These are phyloP conservation scores for Cercospora sp. DNA, from an alignment of 2,329 filamentous ascomycete genomes.

Conservation along the genomic window DNA sequence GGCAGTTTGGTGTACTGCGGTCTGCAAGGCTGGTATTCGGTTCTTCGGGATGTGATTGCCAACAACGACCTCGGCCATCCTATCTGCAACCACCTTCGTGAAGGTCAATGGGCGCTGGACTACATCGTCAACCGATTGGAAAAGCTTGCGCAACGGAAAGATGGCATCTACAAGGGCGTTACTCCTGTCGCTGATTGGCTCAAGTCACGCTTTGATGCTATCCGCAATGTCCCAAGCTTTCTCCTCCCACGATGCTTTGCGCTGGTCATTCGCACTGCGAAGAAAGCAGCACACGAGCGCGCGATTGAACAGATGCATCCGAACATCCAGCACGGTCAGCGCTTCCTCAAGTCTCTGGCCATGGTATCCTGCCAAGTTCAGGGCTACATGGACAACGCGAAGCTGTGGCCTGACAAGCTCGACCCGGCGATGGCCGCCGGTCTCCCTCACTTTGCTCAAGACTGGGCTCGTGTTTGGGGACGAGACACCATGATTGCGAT, in stretches of 20 bases:
- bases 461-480: slow-evolving; percentile 97
- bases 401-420: slow-evolving; percentile 79
- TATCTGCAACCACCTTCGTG: slow-evolving; percentile 85
- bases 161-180: slow-evolving; percentile 61
- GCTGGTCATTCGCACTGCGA: slow-evolving; percentile 81
- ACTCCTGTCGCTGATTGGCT: slow-evolving; percentile 73
- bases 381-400: slow-evolving; percentile 84
- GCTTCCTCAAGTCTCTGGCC: slow-evolving; percentile 82
- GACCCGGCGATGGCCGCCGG: slow-evolving; percentile 90
- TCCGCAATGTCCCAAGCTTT: slow-evolving; percentile 82
- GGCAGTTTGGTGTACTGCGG: slow-evolving; percentile 90
- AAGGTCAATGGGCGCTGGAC: slow-evolving; percentile 90
- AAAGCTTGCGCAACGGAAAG: slow-evolving; percentile 57
- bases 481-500: slow-evolving; percentile 96
- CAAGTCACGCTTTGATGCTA: slow-evolving; percentile 78
- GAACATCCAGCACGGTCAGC: slow-evolving; percentile 76
- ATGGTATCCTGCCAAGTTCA: slow-evolving; percentile 92
- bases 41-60: slow-evolving; percentile 77
- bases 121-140: slow-evolving; percentile 80
- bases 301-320: slow-evolving; percentile 76
- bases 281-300: slow-evolving; percentile 77
- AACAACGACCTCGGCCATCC: slow-evolving; percentile 92
- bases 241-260: slow-evolving; percentile 91
- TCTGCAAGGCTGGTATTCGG: slow-evolving; percentile 98
- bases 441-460: slow-evolving; percentile 86